phyloP scores from a whole-genome alignment of 176 grass and related monocot species.

The Eremochloa ophiuroides region DNA sequence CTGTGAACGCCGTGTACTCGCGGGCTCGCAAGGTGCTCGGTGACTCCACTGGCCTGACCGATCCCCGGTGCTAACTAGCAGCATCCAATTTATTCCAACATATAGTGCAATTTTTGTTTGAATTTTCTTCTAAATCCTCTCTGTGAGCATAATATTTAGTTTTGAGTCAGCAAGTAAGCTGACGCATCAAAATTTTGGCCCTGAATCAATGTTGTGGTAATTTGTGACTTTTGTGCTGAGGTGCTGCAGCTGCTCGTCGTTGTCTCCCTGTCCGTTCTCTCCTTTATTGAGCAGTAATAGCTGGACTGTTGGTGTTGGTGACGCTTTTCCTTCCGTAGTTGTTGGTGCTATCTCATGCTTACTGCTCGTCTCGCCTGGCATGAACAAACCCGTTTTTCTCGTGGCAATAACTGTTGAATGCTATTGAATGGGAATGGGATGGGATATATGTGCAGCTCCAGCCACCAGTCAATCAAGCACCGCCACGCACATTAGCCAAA shows the following conservation, averaged over 20 bases:
- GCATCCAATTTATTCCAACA: neutral
- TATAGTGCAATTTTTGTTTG: slow-evolving; percentile 29
- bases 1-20: slow-evolving; percentile 54
- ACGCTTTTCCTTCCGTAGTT: no score
- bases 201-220: neutral
- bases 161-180: neutral
- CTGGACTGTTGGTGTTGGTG: no score
- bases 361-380: no score
- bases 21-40: slow-evolving; percentile 54
- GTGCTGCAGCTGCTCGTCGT: neutral
- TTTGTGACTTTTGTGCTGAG: neutral
- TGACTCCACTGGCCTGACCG: slow-evolving; percentile 25
- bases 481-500: no score
- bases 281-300: no score
- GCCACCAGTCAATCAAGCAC: no score
- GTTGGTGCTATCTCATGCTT: no score
- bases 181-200: neutral
- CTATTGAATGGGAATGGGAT: no score
- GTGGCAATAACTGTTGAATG: no score
- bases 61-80: slow-evolving; percentile 13
- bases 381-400: no score
- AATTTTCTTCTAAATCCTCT: neutral
- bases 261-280: no score
- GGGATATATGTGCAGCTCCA: no score
- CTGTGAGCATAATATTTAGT: slow-evolving; percentile 1